A percentile compares a stretch with the other conserved stretches of the same genome.
phyloP scores from a whole-genome alignment of 2,329 filamentous ascomycete genomes.

The Escovopsis sp. region DNA sequence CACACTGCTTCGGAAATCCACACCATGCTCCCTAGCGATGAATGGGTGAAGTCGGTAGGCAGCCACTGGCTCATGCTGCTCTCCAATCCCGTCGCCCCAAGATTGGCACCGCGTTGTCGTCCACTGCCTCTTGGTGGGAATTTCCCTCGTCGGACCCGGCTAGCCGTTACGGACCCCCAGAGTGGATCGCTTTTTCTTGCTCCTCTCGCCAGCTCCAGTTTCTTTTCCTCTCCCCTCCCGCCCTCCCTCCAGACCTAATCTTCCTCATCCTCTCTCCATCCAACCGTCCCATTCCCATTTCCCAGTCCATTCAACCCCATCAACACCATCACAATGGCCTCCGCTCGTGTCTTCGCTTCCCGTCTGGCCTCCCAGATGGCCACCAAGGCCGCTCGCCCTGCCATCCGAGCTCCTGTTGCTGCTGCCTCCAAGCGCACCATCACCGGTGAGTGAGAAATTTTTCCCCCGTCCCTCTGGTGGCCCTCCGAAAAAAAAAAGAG shows the following conservation, averaged over 20 bases:
- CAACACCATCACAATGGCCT: conserved; percentile 59
- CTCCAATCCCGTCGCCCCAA: conserved; percentile 9
- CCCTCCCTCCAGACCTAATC: conserved; percentile 15
- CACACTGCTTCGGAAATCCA: conserved; percentile 11
- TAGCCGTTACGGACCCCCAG: conserved; percentile 16
- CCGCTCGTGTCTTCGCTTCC: conserved; percentile 62
- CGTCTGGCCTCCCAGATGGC: conserved; percentile 66
- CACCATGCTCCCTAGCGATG: conserved; percentile 23
- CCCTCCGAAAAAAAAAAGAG: too few relatives aligned
- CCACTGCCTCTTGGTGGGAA: conserved; percentile 12
- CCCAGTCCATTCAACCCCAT: conserved; percentile 14
- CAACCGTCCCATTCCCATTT: conserved; percentile 8
- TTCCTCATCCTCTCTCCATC: conserved; percentile 18
- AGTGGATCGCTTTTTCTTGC: conserved; percentile 26
- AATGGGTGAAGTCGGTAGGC: too few relatives aligned
- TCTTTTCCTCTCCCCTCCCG: conserved; percentile 19
- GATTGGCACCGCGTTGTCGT: conserved; percentile 15
- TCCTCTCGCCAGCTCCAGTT: conserved; percentile 21
- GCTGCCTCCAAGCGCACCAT: conserved; percentile 62
- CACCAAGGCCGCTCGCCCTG: conserved; percentile 65
- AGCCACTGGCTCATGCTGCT: conserved; percentile 14
- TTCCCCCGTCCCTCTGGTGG: conserved; percentile 2
- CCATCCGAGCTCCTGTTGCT: conserved; percentile 48
- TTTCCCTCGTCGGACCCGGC: conserved; percentile 21
- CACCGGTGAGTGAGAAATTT: conserved; percentile 44